These are phyloP conservation scores for Ceratobasidium theobromae DNA, from an alignment of 1,284 basidiomycete genomes.

Conservation along the genomic window DNA sequence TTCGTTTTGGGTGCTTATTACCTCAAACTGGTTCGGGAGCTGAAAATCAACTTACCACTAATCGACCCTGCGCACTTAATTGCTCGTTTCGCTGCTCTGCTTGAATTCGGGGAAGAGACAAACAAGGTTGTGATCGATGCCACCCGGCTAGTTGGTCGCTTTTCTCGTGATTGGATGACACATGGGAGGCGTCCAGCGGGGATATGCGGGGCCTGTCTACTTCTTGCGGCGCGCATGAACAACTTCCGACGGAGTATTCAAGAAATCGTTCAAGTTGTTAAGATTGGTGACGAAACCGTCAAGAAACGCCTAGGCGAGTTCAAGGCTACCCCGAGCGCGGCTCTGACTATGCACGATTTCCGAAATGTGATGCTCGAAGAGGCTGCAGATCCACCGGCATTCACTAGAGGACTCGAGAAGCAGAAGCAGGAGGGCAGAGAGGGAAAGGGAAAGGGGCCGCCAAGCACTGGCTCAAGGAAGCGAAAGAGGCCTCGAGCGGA, in stretches of 20 bases:
- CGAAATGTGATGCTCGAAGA: conserved; percentile 90
- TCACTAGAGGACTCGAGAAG: conserved; percentile 70
- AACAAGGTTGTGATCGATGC: conserved; percentile 92
- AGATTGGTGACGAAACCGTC: conserved; percentile 93
- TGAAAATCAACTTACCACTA: conserved; percentile 85
- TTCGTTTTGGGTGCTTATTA: conserved; percentile 97
- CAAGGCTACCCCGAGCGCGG: conserved; percentile 82
- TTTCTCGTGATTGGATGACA: conserved; percentile 97
- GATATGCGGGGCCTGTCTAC: conserved; percentile 93
- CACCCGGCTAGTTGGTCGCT: conserved; percentile 89
- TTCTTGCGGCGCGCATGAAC: conserved; percentile 98
- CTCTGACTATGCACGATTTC: conserved; percentile 88
- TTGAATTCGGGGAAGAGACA: conserved; percentile 96
- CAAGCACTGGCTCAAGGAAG: conserved; percentile 33
- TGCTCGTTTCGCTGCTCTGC: conserved; percentile 91
- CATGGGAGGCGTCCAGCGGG: conserved; percentile 94
- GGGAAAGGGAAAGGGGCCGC: conserved; percentile 41
- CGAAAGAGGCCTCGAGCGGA: conserved; percentile 40
- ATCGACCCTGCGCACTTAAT: conserved; percentile 98
- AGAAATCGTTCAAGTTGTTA: conserved; percentile 97
- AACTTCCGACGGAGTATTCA: conserved; percentile 91
- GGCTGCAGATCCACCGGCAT: conserved; percentile 87
- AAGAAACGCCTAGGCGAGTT: conserved; percentile 97
- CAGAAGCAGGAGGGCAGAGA: conserved; percentile 61
- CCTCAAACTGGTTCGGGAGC: conserved; percentile 87